These are phyloP conservation scores for Candida arabinofermentans DNA, from an alignment of 805 yeast genomes.

Conservation along the genomic window DNA sequence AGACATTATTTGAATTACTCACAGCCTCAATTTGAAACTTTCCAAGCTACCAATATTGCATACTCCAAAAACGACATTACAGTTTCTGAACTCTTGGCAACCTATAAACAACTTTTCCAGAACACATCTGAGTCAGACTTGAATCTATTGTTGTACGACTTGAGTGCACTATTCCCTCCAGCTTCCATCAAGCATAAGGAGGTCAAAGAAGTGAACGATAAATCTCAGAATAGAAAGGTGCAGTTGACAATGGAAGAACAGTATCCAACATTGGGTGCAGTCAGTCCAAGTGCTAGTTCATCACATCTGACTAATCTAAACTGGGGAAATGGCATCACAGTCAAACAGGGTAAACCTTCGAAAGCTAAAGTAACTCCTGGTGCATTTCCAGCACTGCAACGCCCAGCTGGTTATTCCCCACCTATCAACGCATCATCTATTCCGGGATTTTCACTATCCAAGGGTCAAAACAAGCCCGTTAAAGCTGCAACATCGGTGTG, in stretches of 20 bases:
- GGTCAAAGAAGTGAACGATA: constrained; percentile 27
- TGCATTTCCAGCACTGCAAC: constrained; percentile 13
- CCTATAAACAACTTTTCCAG: constrained; percentile 47
- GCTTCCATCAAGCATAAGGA: constrained; percentile 40
- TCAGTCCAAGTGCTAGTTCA: neutral
- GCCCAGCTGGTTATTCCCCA: constrained; percentile 1
- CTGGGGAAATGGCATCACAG: constrained; percentile 5
- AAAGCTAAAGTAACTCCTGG: neutral
- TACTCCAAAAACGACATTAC: constrained; percentile 44
- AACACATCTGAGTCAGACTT: constrained; percentile 43
- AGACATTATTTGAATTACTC: constrained; percentile 68
- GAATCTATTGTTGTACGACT: constrained; percentile 53
- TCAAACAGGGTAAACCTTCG: neutral
- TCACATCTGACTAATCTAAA: neutral
- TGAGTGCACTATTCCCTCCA: constrained; percentile 51
- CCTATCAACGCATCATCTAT: constrained; percentile 13
- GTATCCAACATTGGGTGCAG: constrained; percentile 45
- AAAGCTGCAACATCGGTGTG: constrained; percentile 19
- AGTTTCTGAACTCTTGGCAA: constrained; percentile 43
- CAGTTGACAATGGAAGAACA: constrained; percentile 30
- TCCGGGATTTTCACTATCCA: constrained; percentile 9
- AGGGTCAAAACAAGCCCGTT: neutral
- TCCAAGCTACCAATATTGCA: constrained; percentile 43
- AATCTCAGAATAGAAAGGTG: constrained; percentile 20
- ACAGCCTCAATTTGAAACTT: constrained; percentile 40